Evolutionary conservation across 495 filamentous ascomycete genomes (phyloP).

Genomic region (Melanomma pulvis-pyrius): DNA sequence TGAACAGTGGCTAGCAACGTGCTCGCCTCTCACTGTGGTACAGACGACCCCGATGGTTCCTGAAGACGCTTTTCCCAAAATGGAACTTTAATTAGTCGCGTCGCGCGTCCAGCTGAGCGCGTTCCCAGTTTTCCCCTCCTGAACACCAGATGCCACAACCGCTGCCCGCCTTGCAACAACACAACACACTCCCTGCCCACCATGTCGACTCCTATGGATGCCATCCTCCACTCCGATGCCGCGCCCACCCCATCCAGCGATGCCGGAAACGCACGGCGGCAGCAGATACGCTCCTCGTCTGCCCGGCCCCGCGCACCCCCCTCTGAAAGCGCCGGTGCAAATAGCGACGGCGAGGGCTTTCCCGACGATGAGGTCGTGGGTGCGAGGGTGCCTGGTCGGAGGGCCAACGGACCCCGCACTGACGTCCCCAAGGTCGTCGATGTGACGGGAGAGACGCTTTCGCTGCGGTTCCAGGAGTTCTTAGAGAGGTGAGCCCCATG

Average conservation of each 20-base stretch:
- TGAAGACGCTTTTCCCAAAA: not conserved
- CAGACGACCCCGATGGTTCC: not conserved
- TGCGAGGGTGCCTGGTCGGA: constrained; percentile 56
- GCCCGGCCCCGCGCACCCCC: constrained; percentile 64
- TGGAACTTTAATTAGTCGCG: not conserved
- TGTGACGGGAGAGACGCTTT: constrained; percentile 79
- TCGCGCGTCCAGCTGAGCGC: not conserved
- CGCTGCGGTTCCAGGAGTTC: constrained; percentile 82
- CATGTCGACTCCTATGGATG: constrained; percentile 45
- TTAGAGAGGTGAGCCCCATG: constrained; percentile 72
- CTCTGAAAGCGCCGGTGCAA: constrained; percentile 65
- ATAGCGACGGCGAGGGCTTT: constrained; percentile 67
- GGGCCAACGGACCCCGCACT: constrained; percentile 62
- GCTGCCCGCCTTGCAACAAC: constrained; percentile 3
- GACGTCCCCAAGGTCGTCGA: constrained; percentile 85
- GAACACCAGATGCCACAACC: not conserved
- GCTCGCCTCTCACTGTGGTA: too few relatives aligned
- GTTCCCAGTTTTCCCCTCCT: constrained; percentile 4
- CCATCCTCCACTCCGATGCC: constrained; percentile 40
- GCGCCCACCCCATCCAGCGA: constrained; percentile 42
- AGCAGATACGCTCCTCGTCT: constrained; percentile 51
- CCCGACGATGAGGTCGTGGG: constrained; percentile 67
- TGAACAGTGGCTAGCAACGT: too few relatives aligned
- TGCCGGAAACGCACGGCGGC: constrained; percentile 33
- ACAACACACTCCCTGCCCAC: constrained; percentile 13